phyloP scores from a whole-genome alignment of 1,284 basidiomycete species.

The Laetiporus sulphureus region DNA sequence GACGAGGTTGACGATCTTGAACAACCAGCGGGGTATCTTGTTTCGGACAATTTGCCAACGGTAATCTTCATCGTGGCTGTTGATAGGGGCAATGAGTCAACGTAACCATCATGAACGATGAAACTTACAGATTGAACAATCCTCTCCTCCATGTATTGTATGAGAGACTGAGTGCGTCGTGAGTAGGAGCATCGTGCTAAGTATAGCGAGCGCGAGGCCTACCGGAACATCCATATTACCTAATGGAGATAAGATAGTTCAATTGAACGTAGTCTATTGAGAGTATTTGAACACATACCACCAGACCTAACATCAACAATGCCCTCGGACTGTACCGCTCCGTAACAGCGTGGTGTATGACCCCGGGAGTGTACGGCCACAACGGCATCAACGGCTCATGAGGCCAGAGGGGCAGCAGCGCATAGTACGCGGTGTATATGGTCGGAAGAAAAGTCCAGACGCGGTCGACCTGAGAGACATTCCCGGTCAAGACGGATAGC shows the following conservation, averaged over 20 bases:
- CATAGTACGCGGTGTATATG: conserved; percentile 73
- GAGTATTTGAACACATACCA: conserved; percentile 33
- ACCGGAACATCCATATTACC: conserved; percentile 66
- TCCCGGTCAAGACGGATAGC: conserved; percentile 61
- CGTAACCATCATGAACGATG: no score
- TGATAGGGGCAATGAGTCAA: no score
- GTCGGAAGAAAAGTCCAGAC: conserved; percentile 65
- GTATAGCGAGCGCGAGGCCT: conserved; percentile 3
- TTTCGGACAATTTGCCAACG: conserved; percentile 79
- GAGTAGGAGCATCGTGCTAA: background rate
- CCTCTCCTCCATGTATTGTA: conserved; percentile 86
- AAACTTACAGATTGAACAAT: conserved; percentile 67
- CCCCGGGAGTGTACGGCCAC: conserved; percentile 50
- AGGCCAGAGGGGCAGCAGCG: conserved; percentile 64
- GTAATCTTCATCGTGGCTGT: conserved; percentile 82
- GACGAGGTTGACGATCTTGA: conserved; percentile 75
- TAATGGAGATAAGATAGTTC: conserved; percentile 19
- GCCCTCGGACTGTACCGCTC: conserved; percentile 59
- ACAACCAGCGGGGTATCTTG: conserved; percentile 61
- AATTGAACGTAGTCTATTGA: background rate
- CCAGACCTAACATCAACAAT: conserved; percentile 60
- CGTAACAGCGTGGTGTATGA: conserved; percentile 35
- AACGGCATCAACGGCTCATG: conserved; percentile 35
- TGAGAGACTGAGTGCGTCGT: conserved; percentile 33
- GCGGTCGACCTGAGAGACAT: conserved; percentile 81